These are phyloP conservation scores for Jaapia argillacea DNA, from an alignment of 768 basidiomycete species.

Conservation along the genomic window DNA sequence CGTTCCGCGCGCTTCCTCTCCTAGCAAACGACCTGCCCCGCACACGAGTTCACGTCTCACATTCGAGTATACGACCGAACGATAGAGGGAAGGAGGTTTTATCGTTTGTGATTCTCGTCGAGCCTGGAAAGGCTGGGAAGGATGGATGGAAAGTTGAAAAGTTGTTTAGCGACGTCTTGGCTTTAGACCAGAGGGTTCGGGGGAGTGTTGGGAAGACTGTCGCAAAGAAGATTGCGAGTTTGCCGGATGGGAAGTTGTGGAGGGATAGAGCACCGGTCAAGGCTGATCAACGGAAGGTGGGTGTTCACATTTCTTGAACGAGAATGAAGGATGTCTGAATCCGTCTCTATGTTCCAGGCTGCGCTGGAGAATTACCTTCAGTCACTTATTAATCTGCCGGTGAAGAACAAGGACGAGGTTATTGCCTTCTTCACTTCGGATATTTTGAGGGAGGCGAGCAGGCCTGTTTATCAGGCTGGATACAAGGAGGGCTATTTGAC, in stretches of 20 bases:
- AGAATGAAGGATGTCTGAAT: slow-evolving; percentile 2
- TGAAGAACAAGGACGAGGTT: slow-evolving; percentile 83
- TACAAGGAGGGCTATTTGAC: slow-evolving; percentile 95
- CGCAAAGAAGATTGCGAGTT: slow-evolving; percentile 63
- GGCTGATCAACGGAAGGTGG: slow-evolving; percentile 91
- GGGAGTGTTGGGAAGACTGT: slow-evolving; percentile 44
- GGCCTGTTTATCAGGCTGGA: slow-evolving; percentile 69
- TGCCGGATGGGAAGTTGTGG: slow-evolving; percentile 93
- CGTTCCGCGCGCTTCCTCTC: slow-evolving; percentile 67
- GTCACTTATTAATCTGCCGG: slow-evolving; percentile 67
- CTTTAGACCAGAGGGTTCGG: slow-evolving; percentile 73
- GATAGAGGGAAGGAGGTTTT: slow-evolving; percentile 89
- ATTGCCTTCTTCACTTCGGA: slow-evolving; percentile 91
- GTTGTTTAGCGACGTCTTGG: slow-evolving; percentile 87
- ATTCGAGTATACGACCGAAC: slow-evolving; percentile 80
- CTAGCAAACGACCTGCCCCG: slow-evolving; percentile 62
- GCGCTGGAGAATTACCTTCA: slow-evolving; percentile 83
- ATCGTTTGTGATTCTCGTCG: slow-evolving; percentile 74
- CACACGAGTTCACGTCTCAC: slow-evolving; percentile 62
- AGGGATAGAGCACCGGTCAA: slow-evolving; percentile 95
- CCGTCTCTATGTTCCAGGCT: slow-evolving; percentile 29
- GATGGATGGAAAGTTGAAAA: slow-evolving; percentile 84
- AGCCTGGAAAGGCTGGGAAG: slow-evolving; percentile 54
- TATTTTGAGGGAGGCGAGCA: slow-evolving; percentile 64
- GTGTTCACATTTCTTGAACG: slow-evolving; percentile 13